Conservation (phyloP, 345 rosid species). For the Aurinia saxatilis region DNA sequence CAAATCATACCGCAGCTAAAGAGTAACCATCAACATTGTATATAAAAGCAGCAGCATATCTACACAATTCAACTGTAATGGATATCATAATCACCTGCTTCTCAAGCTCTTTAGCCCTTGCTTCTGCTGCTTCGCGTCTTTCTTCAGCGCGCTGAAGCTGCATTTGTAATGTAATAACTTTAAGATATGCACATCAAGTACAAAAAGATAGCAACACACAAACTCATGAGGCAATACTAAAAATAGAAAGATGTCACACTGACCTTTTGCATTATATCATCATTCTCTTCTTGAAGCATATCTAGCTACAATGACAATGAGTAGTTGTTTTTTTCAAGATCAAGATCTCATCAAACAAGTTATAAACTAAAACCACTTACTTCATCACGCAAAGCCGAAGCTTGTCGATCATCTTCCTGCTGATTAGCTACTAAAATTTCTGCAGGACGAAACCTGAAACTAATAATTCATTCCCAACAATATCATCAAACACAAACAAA, state of each 20-base stretch:
- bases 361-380: slow-evolving; percentile 33
- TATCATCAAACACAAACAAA: slow-evolving; percentile 12
- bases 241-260: background rate
- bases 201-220: slow-evolving; percentile 3
- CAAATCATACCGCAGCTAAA: slow-evolving; percentile 1
- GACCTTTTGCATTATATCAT: slow-evolving; percentile 54
- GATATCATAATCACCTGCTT: slow-evolving; percentile 55
- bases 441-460: slow-evolving; percentile 58
- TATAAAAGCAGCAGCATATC: background rate
- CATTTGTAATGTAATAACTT: slow-evolving; percentile 19
- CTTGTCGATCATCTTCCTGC: slow-evolving; percentile 71
- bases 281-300: slow-evolving; percentile 91
- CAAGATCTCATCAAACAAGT: background rate
- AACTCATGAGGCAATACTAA: background rate
- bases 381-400: slow-evolving; percentile 96
- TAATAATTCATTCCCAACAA: slow-evolving; percentile 9
- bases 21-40: slow-evolving; percentile 6
- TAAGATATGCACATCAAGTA: slow-evolving; percentile 6
- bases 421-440: slow-evolving; percentile 30
- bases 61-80: background rate
- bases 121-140: slow-evolving; percentile 74
- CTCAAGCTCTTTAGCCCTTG: slow-evolving; percentile 92
- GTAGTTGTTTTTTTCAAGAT: slow-evolving; percentile 14
- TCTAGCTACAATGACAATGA: slow-evolving; percentile 63
- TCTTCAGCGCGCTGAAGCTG: slow-evolving; percentile 81